Conservation (phyloP, 495 filamentous ascomycete species). For the Penicillium lividum region DNA sequence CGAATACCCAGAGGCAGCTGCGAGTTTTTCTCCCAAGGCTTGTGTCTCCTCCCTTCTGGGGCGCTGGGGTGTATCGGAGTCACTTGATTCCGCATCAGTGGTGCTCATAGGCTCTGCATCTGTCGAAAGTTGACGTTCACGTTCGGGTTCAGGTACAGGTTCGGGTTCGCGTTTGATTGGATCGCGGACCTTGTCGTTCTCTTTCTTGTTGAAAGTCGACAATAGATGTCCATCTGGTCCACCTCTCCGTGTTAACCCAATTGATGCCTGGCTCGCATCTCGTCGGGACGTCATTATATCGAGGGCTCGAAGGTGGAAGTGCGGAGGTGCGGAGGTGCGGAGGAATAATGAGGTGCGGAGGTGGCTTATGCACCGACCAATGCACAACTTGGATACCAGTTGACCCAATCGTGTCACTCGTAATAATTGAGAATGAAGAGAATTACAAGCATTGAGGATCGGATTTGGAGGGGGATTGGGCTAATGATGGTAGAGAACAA, state of each 20-base stretch:
- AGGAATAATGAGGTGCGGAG: not conserved
- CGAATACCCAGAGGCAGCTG: not conserved
- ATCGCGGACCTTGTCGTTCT: constrained; percentile 9
- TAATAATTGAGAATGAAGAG: not conserved
- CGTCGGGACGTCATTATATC: constrained; percentile 19
- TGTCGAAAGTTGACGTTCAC: not conserved
- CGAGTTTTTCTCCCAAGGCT: not conserved
- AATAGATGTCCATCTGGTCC: constrained; percentile 14
- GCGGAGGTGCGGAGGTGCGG: constrained; percentile 3
- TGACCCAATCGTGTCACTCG: too few relatives aligned
- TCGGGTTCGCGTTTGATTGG: not conserved
- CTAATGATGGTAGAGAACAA: not conserved
- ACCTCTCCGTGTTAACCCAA: constrained; percentile 16
- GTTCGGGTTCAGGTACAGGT: not conserved
- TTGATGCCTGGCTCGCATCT: constrained; percentile 30
- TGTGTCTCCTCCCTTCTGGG: not conserved
- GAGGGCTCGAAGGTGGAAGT: not conserved
- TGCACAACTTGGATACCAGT: not conserved
- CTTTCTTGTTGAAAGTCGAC: constrained; percentile 26
- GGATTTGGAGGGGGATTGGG: not conserved
- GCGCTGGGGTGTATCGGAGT: not conserved
- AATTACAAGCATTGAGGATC: not conserved
- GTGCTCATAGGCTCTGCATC: not conserved
- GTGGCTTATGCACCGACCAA: constrained; percentile 2
- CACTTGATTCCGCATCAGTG: not conserved